Base-by-base conservation (phyloP, 345 rosid genomes). In the Barbarea vulgaris region DNA sequence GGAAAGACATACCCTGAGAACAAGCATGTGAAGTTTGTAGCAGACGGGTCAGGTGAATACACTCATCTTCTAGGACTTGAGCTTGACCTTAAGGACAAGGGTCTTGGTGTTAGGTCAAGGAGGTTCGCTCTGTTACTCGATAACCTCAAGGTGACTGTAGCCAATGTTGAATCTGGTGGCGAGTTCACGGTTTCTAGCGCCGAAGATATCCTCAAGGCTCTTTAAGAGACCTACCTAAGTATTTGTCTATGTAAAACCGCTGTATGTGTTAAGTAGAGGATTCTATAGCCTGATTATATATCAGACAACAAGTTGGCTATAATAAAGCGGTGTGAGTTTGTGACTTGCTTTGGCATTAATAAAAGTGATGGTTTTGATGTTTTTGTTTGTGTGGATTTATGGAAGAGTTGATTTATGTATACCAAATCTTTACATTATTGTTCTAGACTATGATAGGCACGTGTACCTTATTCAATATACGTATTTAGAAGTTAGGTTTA, bases 1-100 rank as follows among this genome's bases (percentile, higher is more conserved):
- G 87, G 97, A 3, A 92, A 95, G 68, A 89, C 98, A 13, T 92
- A 66, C 86, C 96, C 98, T 0, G 97, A 89, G 79, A 95, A 95
- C 91, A 89, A 88, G 83, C 81, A 89, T 18, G 97, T 92, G 24
- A 95, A 89, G 85, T 95, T 95, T 81, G 79, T 95, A 10, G 97
- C 94, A 1, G 98, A 95, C 66, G 99, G 99, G 10, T 87, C 99
- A 0, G 98, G 84, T 7, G 88, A 77, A 4, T 95, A 89, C 89
- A 92, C 97, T 41, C 86, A 88, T 6, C 87, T 90, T 33, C 91
- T 95, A 22, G 98, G 97, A 39, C 93, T 92, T 13, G 96, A 95
- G 93, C 99, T 90, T 62, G 98, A 95, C 79, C 80, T 95, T 1
- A 62, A 76, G 0, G 97, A 87, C 61, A 95, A 91, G 69, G 99